Percentiles rank a stretch among this genome's conserved stretches.
These are phyloP conservation scores for Cercospora sp. DNA, from an alignment of 2,329 filamentous ascomycete genomes.

Conservation along the genomic window DNA sequence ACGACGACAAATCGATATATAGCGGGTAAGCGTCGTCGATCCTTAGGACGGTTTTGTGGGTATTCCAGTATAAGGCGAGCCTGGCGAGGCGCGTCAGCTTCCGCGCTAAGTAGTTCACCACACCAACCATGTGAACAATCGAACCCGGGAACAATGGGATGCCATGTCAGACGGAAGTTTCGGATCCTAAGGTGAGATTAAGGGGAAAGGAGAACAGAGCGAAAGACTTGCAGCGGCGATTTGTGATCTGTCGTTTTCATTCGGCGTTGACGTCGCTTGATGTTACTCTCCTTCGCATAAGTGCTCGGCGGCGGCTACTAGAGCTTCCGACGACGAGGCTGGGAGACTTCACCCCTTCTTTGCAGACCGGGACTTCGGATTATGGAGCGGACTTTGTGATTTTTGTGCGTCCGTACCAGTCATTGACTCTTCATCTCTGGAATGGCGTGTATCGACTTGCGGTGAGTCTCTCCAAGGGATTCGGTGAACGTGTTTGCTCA, in stretches of 20 bases:
- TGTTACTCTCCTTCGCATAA: neutral
- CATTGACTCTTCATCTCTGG: neutral
- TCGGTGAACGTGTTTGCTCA: neutral
- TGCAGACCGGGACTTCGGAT: neutral
- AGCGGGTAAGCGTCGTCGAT: neutral
- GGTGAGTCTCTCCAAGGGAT: neutral
- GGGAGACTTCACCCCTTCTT: neutral
- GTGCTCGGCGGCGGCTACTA: conserved; percentile 1
- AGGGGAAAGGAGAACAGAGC: neutral
- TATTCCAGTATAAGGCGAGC: neutral
- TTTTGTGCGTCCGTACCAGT: neutral
- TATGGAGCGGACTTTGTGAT: neutral
- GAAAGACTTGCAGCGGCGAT: neutral
- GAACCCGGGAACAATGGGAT: neutral
- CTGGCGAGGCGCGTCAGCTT: neutral
- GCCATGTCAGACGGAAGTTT: conserved; percentile 2
- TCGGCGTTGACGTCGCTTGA: neutral
- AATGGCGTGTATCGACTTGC: neutral
- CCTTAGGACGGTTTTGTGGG: neutral
- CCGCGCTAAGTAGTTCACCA: conserved; percentile 2
- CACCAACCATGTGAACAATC: neutral
- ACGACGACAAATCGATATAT: neutral
- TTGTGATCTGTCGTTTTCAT: neutral
- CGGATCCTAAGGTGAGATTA: conserved; percentile 2
- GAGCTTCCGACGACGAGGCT: neutral